Evolutionary conservation across 129 eudicot genomes (phyloP).

Genomic region (Artemisia annua): DNA sequence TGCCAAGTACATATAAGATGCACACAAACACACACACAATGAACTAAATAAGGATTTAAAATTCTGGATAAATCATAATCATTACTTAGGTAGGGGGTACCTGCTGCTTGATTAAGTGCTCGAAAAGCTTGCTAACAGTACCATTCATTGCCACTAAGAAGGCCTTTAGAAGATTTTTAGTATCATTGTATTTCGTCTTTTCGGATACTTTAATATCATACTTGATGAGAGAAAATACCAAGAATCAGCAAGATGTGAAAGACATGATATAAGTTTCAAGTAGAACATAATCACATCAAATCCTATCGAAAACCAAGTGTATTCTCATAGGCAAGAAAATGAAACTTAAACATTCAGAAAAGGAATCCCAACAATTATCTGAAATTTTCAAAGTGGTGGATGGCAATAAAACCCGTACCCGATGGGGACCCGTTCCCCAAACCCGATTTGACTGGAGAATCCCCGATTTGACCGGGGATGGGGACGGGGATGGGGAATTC

Average conservation of each 20-base stretch:
- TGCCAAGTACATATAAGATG: no score
- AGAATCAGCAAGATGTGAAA: conserved; percentile 23
- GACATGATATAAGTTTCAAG: conserved; percentile 1
- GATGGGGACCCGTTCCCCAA: no score
- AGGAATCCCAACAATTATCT: conserved; percentile 96
- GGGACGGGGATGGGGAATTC: no score
- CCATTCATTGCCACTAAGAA: conserved; percentile 86
- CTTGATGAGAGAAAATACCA: conserved; percentile 37
- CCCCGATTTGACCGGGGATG: no score
- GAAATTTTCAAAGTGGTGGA: conserved; percentile 46
- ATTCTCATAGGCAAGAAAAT: no score
- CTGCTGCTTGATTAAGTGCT: conserved; percentile 98
- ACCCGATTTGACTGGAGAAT: no score
- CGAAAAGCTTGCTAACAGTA: conserved; percentile 95
- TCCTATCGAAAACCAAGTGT: conserved; percentile 33
- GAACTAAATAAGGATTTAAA: no score
- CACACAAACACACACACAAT: no score
- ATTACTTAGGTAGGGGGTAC: conserved; percentile 30
- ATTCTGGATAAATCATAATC: no score
- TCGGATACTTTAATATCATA: conserved; percentile 78
- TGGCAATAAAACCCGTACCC: no score
- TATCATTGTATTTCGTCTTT: conserved; percentile 85
- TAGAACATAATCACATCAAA: conserved; percentile 15
- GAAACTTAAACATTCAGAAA: conserved; percentile 95
- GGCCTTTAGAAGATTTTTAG: conserved; percentile 60